Percentiles rank a stretch among this genome's conserved stretches.
Conservation (phyloP, 345 rosid genomes). For the Eucalyptus tenuipes region DNA sequence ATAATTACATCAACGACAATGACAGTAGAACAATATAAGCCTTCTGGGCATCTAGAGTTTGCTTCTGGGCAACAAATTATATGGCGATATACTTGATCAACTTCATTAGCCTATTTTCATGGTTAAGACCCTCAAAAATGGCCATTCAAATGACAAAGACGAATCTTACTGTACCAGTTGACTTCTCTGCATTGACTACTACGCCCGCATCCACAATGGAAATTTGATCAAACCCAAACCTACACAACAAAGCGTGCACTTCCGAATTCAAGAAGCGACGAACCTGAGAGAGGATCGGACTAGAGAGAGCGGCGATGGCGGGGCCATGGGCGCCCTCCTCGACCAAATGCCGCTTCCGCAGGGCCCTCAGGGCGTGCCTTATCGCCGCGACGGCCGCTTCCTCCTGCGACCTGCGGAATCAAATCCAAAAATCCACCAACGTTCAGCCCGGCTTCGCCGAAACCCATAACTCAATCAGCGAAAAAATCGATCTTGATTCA, state of each 20-base stretch:
- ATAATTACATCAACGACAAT: background rate
- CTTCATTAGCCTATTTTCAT: background rate
- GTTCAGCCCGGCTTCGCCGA: background rate
- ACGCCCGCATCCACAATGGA: background rate
- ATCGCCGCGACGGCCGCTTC: slow-evolving; percentile 56
- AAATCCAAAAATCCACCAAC: background rate
- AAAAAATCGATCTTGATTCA: background rate
- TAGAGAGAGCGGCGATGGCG: slow-evolving; percentile 64
- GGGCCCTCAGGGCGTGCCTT: slow-evolving; percentile 70
- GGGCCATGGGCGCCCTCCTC: slow-evolving; percentile 97
- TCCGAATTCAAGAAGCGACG: background rate
- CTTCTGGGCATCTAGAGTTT: background rate
- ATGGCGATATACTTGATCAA: background rate
- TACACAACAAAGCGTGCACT: background rate
- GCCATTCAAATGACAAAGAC: background rate
- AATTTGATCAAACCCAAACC: background rate
- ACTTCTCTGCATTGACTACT: background rate
- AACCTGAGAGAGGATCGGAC: slow-evolving; percentile 79
- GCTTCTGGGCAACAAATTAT: background rate
- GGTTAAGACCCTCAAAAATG: background rate
- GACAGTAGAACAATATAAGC: background rate
- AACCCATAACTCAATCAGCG: background rate
- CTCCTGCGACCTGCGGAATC: slow-evolving; percentile 33
- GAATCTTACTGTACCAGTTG: background rate
- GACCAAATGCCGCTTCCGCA: slow-evolving; percentile 69